Conservation (phyloP, 345 rosid genomes). For the Aquilaria sinensis region DNA sequence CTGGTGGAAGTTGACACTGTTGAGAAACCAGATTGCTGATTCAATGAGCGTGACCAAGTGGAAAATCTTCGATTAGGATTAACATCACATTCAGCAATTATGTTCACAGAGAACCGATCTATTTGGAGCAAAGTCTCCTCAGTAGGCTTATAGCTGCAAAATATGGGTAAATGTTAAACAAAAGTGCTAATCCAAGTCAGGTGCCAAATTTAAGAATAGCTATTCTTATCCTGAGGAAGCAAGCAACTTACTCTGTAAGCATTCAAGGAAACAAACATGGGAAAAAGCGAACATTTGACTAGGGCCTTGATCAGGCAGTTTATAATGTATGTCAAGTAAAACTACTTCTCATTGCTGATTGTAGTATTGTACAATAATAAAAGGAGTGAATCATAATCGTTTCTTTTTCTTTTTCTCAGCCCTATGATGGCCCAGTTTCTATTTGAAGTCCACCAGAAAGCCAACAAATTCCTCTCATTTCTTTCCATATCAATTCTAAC, state of each 20-base stretch:
- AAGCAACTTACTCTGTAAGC: background rate
- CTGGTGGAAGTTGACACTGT: conserved; percentile 29
- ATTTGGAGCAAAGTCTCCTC: conserved; percentile 90
- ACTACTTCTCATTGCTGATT: too few species aligned
- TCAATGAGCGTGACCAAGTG: conserved; percentile 38
- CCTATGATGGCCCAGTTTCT: too few species aligned
- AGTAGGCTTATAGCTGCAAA: conserved; percentile 85
- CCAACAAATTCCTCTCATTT: too few species aligned
- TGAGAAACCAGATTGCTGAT: conserved; percentile 30
- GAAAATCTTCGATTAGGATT: conserved; percentile 47
- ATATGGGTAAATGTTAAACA: conserved; percentile 9
- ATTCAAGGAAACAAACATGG: too few species aligned
- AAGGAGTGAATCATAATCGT: too few species aligned
- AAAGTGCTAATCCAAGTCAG: conserved; percentile 1
- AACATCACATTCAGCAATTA: conserved; percentile 68
- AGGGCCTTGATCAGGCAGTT: too few species aligned
- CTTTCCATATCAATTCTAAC: too few species aligned
- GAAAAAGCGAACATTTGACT: too few species aligned
- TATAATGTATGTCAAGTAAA: too few species aligned
- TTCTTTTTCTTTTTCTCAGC: too few species aligned
- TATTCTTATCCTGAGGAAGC: background rate
- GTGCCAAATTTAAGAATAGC: conserved; percentile 7
- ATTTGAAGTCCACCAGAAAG: too few species aligned
- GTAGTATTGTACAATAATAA: too few species aligned
- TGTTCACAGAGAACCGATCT: conserved; percentile 75